These are phyloP conservation scores for Rubus parviflorus DNA, from an alignment of 306 rosid genomes.

Conservation along the genomic window DNA sequence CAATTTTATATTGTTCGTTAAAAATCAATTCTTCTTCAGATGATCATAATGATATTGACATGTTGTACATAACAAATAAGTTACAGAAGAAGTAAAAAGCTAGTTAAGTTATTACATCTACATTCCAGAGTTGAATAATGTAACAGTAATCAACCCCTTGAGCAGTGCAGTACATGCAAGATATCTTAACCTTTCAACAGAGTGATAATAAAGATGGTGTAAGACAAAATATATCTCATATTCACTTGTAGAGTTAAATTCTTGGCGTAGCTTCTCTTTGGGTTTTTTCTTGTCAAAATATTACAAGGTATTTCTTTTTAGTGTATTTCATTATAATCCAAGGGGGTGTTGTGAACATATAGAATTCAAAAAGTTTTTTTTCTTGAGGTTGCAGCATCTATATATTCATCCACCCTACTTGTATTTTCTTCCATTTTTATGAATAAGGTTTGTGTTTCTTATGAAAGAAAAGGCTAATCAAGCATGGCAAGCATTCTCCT, in stretches of 20 bases:
- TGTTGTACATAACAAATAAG: neutral
- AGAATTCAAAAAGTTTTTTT: too few relatives aligned
- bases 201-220: neutral
- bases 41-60: neutral
- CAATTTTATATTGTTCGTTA: neutral
- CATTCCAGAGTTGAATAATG: neutral
- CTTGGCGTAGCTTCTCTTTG: neutral
- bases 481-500: neutral
- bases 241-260: neutral
- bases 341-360: too few relatives aligned
- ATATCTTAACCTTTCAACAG: neutral
- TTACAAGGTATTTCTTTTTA: too few relatives aligned
- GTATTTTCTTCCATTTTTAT: neutral
- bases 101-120: neutral
- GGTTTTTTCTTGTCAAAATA: neutral
- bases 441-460: neutral
- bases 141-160: neutral
- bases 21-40: neutral
- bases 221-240: neutral
- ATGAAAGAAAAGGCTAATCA: neutral
- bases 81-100: neutral
- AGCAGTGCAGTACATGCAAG: neutral
- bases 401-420: neutral
- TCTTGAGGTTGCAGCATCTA: neutral
- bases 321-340: too few relatives aligned